These are phyloP conservation scores for Gloeostereum incarnatum DNA, from an alignment of 768 basidiomycete genomes.

Conservation along the genomic window DNA sequence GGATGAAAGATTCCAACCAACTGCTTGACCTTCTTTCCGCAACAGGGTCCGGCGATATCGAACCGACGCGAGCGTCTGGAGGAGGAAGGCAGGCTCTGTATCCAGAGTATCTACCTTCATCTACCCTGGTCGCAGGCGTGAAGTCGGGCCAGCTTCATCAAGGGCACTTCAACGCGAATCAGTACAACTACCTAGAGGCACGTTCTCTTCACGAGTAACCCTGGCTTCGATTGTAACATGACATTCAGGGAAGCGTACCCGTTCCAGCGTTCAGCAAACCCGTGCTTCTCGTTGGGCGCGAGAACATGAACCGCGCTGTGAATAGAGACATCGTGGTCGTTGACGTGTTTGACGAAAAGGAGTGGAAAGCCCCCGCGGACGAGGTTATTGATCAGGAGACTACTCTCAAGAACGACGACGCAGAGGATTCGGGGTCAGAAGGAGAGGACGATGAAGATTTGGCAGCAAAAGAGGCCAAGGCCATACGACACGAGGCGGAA, in stretches of 20 bases:
- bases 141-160: conserved; percentile 81
- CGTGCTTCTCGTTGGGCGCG: conserved; percentile 76
- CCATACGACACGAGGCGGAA: conserved; percentile 23
- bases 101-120: conserved; percentile 77
- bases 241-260: conserved; percentile 64
- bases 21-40: conserved; percentile 80
- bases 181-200: conserved; percentile 93
- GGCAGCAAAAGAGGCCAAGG: conserved; percentile 32
- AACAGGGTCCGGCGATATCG: conserved; percentile 50
- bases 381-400: conserved; percentile 94
- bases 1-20: conserved; percentile 50
- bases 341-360: conserved; percentile 73
- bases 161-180: conserved; percentile 92
- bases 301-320: conserved; percentile 94
- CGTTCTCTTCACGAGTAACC: conserved; percentile 9
- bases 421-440: conserved; percentile 63
- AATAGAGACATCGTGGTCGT: conserved; percentile 91
- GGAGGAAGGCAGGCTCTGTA: conserved; percentile 56
- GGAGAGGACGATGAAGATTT: conserved; percentile 31
- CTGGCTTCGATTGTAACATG: neutral
- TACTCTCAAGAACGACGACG: conserved; percentile 81
- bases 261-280: conserved; percentile 69
- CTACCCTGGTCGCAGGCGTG: conserved; percentile 69
- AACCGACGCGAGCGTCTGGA: conserved; percentile 49
- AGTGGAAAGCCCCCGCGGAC: conserved; percentile 90